Evolutionary conservation across 1,284 basidiomycete genomes (phyloP).

Genomic region (Papiliotrema fonsecae): DNA sequence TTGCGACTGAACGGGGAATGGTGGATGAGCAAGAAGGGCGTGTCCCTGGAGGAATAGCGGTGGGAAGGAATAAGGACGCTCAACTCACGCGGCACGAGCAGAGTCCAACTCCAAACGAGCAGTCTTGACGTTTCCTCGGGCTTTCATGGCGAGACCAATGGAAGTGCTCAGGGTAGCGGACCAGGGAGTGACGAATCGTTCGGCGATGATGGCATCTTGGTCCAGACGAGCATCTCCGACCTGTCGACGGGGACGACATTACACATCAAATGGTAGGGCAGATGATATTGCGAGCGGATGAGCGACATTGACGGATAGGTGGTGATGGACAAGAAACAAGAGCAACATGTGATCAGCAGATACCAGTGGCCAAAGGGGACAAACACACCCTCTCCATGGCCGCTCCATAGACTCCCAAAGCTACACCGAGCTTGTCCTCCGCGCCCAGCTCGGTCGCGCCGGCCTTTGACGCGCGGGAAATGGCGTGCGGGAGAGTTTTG

Average conservation of each 20-base stretch:
- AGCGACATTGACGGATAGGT: neutral
- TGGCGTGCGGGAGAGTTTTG: constrained; percentile 94
- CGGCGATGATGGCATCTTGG: constrained; percentile 72
- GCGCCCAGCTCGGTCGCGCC: constrained; percentile 60
- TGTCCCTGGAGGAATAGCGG: too few relatives aligned
- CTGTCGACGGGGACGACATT: constrained; percentile 22
- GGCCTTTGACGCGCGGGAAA: constrained; percentile 71
- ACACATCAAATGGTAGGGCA: neutral
- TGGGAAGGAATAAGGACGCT: constrained; percentile 28
- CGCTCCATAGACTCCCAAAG: constrained; percentile 70
- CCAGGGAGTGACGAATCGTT: constrained; percentile 84
- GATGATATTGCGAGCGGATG: neutral
- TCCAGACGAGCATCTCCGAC: constrained; percentile 76
- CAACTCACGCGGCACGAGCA: constrained; percentile 53
- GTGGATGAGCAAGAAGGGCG: too few relatives aligned
- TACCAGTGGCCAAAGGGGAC: neutral
- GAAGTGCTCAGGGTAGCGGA: constrained; percentile 75
- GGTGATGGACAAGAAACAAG: neutral
- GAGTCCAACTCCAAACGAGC: constrained; percentile 74
- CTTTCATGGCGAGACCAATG: constrained; percentile 82
- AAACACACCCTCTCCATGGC: constrained; percentile 68
- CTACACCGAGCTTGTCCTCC: constrained; percentile 67
- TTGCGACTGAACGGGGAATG: too few relatives aligned
- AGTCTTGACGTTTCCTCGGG: constrained; percentile 76
- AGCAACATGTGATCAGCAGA: neutral